A percentile compares a stretch with the other conserved stretches of the same genome.
These are phyloP conservation scores for Phlyctochytrium planicorne DNA, from an alignment of 192 early-diverging fungal species.

Conservation along the genomic window DNA sequence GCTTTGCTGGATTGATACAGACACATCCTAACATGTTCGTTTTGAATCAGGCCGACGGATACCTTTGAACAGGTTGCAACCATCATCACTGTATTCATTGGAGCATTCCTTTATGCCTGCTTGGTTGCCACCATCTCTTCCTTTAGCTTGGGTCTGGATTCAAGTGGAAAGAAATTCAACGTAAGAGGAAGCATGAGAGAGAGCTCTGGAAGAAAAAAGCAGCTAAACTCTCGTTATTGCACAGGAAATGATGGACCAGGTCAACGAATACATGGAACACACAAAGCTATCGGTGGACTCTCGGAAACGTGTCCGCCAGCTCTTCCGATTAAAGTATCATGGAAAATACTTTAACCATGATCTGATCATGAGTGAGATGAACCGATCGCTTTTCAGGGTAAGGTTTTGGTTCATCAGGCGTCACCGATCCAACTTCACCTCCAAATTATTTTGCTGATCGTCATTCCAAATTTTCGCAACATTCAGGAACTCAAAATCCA, in stretches of 20 bases:
- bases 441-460: constrained; percentile 3
- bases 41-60: constrained; percentile 33
- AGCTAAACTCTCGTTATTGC: background rate
- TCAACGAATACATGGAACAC: constrained; percentile 39
- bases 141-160: background rate
- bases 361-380: constrained; percentile 40
- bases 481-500: constrained; percentile 42
- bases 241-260: constrained; percentile 42
- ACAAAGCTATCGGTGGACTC: constrained; percentile 17
- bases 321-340: constrained; percentile 44
- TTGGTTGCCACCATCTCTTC: constrained; percentile 26
- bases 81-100: constrained; percentile 34
- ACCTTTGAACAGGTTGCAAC: constrained; percentile 36
- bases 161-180: constrained; percentile 15
- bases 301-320: constrained; percentile 22
- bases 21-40: background rate
- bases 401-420: background rate
- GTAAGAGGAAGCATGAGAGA: background rate
- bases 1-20: no score
- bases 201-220: background rate
- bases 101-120: constrained; percentile 36
- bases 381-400: constrained; percentile 41
- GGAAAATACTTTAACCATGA: constrained; percentile 50
- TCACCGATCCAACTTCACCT: no score
- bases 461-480: background rate